Evolutionary conservation across 495 filamentous ascomycete genomes (phyloP).

Genomic region (Tuber borchii): DNA sequence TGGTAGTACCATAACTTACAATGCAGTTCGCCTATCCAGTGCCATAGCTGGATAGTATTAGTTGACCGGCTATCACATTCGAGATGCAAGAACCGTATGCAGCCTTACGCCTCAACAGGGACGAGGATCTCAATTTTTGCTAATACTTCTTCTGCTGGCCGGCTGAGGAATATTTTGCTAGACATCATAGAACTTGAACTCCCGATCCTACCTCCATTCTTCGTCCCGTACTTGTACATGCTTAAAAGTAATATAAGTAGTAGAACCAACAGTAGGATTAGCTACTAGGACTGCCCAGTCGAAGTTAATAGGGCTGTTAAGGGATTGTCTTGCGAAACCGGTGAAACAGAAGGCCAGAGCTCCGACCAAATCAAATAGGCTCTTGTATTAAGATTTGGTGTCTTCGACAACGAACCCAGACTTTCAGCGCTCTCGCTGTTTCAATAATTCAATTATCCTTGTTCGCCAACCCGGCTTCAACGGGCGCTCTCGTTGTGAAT

Average conservation of each 20-base stretch:
- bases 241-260: neutral
- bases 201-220: neutral
- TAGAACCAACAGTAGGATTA: neutral
- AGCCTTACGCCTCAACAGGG: neutral
- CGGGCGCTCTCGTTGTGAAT: too few species aligned
- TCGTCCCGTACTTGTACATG: neutral
- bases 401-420: neutral
- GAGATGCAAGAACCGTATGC: neutral
- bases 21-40: neutral
- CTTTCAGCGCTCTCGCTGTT: neutral
- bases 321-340: neutral
- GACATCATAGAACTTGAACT: neutral
- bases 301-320: neutral
- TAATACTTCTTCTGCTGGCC: neutral
- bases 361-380: neutral
- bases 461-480: too few species aligned
- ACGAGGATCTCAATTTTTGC: neutral
- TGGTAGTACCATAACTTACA: neutral
- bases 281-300: neutral
- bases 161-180: neutral
- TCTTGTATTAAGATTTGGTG: neutral
- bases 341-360: neutral
- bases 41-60: neutral
- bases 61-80: neutral
- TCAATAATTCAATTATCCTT: too few species aligned